These are phyloP conservation scores for Coprinopsis marcescibilis DNA, from an alignment of 768 basidiomycete genomes.

Conservation along the genomic window DNA sequence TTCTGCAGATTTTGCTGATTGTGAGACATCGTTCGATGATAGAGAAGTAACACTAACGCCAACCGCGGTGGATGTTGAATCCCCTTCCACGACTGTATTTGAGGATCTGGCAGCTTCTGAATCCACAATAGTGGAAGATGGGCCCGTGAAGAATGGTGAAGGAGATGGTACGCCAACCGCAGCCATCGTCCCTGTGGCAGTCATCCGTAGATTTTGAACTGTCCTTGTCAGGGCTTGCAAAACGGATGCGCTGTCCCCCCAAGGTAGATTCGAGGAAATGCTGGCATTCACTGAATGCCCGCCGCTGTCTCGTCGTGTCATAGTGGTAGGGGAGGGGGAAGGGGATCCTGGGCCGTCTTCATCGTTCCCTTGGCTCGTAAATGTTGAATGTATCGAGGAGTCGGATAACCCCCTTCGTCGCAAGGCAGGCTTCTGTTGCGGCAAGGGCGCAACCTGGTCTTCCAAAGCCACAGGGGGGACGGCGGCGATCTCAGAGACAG, in stretches of 20 bases:
- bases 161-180: neutral
- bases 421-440: constrained; percentile 50
- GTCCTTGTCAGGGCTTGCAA: constrained; percentile 49
- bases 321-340: constrained; percentile 12
- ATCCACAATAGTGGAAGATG: neutral
- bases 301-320: no score
- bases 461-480: constrained; percentile 34
- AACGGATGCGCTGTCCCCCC: constrained; percentile 42
- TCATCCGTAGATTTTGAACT: constrained; percentile 41
- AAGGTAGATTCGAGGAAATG: constrained; percentile 17
- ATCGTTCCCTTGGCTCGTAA: constrained; percentile 49
- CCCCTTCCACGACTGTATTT: neutral
- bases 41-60: neutral
- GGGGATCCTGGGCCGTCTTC: constrained; percentile 7
- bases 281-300: constrained; percentile 3
- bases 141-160: neutral
- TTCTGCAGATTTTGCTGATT: neutral
- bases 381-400: constrained; percentile 88
- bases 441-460: constrained; percentile 45
- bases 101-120: neutral
- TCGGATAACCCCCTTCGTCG: constrained; percentile 82
- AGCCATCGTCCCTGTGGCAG: constrained; percentile 7
- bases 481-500: constrained; percentile 6
- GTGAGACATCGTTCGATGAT: neutral
- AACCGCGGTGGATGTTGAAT: neutral